These are phyloP conservation scores for Sugiyamaella japonica DNA, from an alignment of 1,139 yeast genomes.

Conservation along the genomic window DNA sequence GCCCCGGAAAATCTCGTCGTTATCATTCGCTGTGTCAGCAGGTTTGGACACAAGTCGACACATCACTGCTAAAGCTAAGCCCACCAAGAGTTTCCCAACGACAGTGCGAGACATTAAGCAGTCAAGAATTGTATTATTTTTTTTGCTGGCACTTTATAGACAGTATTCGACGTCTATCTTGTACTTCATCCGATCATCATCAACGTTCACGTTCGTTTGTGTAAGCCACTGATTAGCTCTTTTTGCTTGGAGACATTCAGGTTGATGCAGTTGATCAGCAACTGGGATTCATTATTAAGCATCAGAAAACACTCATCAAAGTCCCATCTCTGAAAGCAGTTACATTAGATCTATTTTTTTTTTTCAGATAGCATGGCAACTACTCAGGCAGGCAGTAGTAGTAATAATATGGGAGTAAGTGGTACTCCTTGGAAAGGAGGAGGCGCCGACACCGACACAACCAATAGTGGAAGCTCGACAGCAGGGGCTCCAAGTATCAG, in stretches of 20 bases:
- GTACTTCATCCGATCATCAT: background rate
- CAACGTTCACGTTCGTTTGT: no score
- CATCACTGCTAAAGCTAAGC: no score
- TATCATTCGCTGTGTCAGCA: no score
- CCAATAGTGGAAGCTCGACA: background rate
- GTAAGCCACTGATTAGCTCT: no score
- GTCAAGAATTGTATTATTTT: background rate
- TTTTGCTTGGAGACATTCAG: no score
- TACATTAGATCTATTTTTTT: background rate
- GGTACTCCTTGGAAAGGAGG: background rate
- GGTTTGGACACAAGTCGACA: no score
- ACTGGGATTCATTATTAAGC: background rate
- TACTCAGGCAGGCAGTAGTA: background rate
- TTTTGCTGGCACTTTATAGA: background rate
- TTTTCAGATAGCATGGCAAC: background rate
- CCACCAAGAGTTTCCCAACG: no score
- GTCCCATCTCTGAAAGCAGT: no score
- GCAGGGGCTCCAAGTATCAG: background rate
- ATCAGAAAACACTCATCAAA: no score
- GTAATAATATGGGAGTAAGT: background rate
- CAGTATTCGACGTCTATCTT: background rate
- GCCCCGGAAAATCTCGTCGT: no score
- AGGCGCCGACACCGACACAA: background rate
- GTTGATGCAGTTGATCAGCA: no score
- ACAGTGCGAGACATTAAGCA: background rate